Conservation (phyloP, 495 filamentous ascomycete species). For the Corynascus novoguineensis region DNA sequence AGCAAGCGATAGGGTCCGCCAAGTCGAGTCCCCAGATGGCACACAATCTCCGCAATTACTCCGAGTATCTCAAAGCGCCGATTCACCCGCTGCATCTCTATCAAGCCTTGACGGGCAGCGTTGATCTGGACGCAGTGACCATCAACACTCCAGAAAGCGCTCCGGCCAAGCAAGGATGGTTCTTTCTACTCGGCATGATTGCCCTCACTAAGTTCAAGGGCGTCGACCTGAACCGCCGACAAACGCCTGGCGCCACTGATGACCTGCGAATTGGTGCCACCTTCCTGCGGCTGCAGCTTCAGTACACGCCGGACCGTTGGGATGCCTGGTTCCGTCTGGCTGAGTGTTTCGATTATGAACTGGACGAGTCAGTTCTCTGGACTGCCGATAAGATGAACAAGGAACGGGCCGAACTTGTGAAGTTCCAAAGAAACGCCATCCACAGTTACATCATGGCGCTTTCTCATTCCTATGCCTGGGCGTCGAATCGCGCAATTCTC, state of each 20-base stretch:
- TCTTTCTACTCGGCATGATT: slow-evolving; percentile 83
- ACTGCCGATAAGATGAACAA: slow-evolving; percentile 94
- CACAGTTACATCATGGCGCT: slow-evolving; percentile 91
- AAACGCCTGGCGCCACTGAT: slow-evolving; percentile 69
- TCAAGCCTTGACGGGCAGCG: slow-evolving; percentile 68
- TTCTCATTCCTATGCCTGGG: slow-evolving; percentile 60
- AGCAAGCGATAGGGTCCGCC: slow-evolving; percentile 52
- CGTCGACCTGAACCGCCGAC: slow-evolving; percentile 62
- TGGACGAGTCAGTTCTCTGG: slow-evolving; percentile 92
- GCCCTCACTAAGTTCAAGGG: slow-evolving; percentile 81
- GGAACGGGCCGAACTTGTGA: slow-evolving; percentile 65
- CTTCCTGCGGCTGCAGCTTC: slow-evolving; percentile 79
- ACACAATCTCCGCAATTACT: slow-evolving; percentile 70
- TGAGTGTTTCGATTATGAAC: slow-evolving; percentile 82
- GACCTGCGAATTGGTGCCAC: slow-evolving; percentile 79
- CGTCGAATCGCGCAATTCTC: slow-evolving; percentile 45
- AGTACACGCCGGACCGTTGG: slow-evolving; percentile 81
- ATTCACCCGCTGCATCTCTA: slow-evolving; percentile 80
- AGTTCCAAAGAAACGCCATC: slow-evolving; percentile 74
- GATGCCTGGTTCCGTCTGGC: slow-evolving; percentile 94
- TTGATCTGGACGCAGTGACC: slow-evolving; percentile 52
- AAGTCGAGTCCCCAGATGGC: slow-evolving; percentile 64
- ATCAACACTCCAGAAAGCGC: slow-evolving; percentile 45
- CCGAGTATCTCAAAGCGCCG: slow-evolving; percentile 67
- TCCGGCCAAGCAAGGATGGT: slow-evolving; percentile 83